These are phyloP conservation scores for Rhizopogon vesiculosus DNA, from an alignment of 768 basidiomycete species.

Conservation along the genomic window DNA sequence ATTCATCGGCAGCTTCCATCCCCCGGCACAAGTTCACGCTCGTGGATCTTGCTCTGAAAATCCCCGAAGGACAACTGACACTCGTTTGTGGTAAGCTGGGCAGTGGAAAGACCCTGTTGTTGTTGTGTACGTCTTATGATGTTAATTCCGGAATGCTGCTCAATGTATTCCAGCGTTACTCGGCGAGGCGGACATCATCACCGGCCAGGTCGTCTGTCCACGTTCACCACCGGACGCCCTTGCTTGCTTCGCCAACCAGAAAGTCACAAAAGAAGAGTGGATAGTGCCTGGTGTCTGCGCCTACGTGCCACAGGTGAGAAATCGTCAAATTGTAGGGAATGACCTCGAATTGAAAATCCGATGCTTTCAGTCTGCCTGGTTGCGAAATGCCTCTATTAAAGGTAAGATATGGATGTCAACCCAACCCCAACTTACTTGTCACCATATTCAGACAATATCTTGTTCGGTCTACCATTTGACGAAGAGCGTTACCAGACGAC, in stretches of 20 bases:
- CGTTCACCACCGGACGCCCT: conserved; percentile 80
- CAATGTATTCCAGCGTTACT: conserved; percentile 53
- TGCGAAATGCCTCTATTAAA: conserved; percentile 67
- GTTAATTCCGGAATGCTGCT: neutral
- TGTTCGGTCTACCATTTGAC: conserved; percentile 75
- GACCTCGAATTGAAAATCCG: conserved; percentile 30
- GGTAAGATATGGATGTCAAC: conserved; percentile 17
- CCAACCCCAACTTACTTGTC: neutral
- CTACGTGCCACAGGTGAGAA: conserved; percentile 73
- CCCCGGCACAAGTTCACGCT: conserved; percentile 79
- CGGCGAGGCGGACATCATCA: conserved; percentile 81
- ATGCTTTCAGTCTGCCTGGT: conserved; percentile 50
- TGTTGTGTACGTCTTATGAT: conserved; percentile 44
- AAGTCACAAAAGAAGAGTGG: conserved; percentile 61
- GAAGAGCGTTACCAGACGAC: conserved; percentile 73
- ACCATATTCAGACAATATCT: conserved; percentile 51
- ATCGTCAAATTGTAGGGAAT: conserved; percentile 18
- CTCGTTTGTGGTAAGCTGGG: conserved; percentile 88
- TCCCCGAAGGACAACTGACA: conserved; percentile 75
- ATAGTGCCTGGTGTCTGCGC: conserved; percentile 74
- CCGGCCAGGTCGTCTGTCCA: conserved; percentile 79
- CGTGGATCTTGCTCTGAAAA: conserved; percentile 72
- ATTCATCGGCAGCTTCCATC: conserved; percentile 59
- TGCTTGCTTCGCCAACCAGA: conserved; percentile 47
- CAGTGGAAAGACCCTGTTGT: conserved; percentile 83